phyloP scores from a whole-genome alignment of 805 yeast genomes.

The Sungouiozyma intestinalis region DNA sequence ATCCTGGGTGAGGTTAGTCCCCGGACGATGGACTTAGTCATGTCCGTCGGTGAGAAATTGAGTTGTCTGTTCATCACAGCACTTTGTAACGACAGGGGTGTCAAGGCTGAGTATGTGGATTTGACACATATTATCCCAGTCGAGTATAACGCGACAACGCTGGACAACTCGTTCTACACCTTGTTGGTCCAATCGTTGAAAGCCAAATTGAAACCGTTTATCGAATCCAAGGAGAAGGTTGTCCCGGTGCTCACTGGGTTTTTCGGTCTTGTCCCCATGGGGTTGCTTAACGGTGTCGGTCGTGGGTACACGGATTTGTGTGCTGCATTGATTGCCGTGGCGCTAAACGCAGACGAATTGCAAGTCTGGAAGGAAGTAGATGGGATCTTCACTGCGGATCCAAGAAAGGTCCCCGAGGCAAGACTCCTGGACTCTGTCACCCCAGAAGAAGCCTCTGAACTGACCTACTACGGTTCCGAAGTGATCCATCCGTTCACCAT shows the following conservation, averaged over 20 bases:
- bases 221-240: conserved; percentile 27
- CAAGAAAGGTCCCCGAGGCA: conserved; percentile 87
- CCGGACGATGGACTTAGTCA: conserved; percentile 77
- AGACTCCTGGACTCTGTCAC: conserved; percentile 78
- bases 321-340: conserved; percentile 94
- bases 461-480: conserved; percentile 95
- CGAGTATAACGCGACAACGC: conserved; percentile 42
- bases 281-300: conserved; percentile 84
- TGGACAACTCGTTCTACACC: conserved; percentile 58
- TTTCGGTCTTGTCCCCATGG: conserved; percentile 94
- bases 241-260: conserved; percentile 94
- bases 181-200: conserved; percentile 45
- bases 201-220: conserved; percentile 35
- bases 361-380: conserved; percentile 99
- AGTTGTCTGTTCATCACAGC: conserved; percentile 85
- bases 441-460: conserved; percentile 97
- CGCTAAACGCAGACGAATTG: conserved; percentile 80
- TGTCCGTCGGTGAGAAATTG: conserved; percentile 90
- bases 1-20: conserved; percentile 86
- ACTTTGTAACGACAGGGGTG: conserved; percentile 72
- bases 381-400: conserved; percentile 98
- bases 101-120: conserved; percentile 69
- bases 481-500: conserved; percentile 98
- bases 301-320: conserved; percentile 97
- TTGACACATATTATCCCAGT: conserved; percentile 62